A percentile compares a stretch with the other conserved stretches of the same genome.
phyloP scores from a whole-genome alignment of 495 filamentous ascomycete genomes.

The Daldinia loculata region DNA sequence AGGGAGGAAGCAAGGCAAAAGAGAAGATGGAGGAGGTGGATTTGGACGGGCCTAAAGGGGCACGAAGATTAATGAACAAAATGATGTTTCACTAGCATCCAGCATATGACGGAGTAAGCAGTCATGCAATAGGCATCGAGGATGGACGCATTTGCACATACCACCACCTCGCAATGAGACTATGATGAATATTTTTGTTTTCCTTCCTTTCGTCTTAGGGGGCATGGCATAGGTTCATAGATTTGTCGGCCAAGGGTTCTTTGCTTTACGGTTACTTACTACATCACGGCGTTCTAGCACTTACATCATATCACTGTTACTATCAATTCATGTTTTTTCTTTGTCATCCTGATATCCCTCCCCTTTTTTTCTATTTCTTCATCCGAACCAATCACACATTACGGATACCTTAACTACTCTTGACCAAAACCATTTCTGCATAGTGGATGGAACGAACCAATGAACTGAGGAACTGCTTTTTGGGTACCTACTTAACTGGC shows the following conservation, averaged over 20 bases:
- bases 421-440: not conserved
- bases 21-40: not conserved
- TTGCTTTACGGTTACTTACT: slow-evolving; percentile 8
- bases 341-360: slow-evolving; percentile 21
- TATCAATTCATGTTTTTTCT: slow-evolving; percentile 2
- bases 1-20: not conserved
- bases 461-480: not conserved
- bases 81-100: slow-evolving; percentile 27
- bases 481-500: slow-evolving; percentile 2
- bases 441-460: slow-evolving; percentile 10
- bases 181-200: slow-evolving; percentile 34
- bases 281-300: slow-evolving; percentile 28
- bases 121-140: slow-evolving; percentile 15
- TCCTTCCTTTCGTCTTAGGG: slow-evolving; percentile 20
- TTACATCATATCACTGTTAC: slow-evolving; percentile 8
- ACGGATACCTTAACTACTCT: not conserved
- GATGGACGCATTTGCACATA: slow-evolving; percentile 36
- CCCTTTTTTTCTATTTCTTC: slow-evolving; percentile 1
- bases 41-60: not conserved
- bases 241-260: slow-evolving; percentile 22
- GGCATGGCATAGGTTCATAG: slow-evolving; percentile 39
- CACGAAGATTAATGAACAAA: slow-evolving; percentile 29
- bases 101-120: slow-evolving; percentile 12
- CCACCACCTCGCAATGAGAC: slow-evolving; percentile 35
- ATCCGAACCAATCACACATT: not conserved